These are phyloP conservation scores for Leccinum aurantiacum DNA, from an alignment of 768 basidiomycete species.

Conservation along the genomic window DNA sequence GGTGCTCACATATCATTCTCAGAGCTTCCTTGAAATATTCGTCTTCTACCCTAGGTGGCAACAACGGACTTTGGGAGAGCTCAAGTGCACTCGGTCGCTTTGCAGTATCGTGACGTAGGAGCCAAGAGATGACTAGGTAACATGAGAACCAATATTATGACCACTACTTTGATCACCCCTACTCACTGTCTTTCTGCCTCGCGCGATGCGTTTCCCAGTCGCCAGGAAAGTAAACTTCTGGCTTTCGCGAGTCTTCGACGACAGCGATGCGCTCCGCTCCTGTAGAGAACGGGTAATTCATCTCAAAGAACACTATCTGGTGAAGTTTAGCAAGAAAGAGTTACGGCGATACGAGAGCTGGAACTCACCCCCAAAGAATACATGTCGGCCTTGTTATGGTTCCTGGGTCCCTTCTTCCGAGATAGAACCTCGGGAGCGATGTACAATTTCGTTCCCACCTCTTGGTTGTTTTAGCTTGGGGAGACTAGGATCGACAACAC, in stretches of 20 bases:
- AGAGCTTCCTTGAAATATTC: slow-evolving; percentile 83
- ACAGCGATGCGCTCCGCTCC: slow-evolving; percentile 82
- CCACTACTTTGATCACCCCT: background rate
- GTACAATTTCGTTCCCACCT: slow-evolving; percentile 89
- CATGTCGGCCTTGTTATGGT: slow-evolving; percentile 90
- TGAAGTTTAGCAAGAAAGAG: background rate
- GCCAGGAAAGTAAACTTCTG: slow-evolving; percentile 71
- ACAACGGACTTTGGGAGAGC: slow-evolving; percentile 71
- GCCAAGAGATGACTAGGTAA: slow-evolving; percentile 68
- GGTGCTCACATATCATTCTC: slow-evolving; percentile 64
- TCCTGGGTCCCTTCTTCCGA: slow-evolving; percentile 58
- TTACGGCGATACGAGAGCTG: background rate
- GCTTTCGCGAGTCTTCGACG: slow-evolving; percentile 74
- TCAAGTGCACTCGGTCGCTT: slow-evolving; percentile 81
- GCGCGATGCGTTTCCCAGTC: slow-evolving; percentile 64
- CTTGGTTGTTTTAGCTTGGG: slow-evolving; percentile 35
- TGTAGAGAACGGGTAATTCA: slow-evolving; percentile 85
- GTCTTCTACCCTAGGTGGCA: slow-evolving; percentile 78
- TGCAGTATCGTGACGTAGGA: slow-evolving; percentile 79
- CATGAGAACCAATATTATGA: slow-evolving; percentile 1
- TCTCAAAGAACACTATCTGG: slow-evolving; percentile 96
- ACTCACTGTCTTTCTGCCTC: slow-evolving; percentile 70
- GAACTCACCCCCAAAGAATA: slow-evolving; percentile 84
- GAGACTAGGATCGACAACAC: background rate
- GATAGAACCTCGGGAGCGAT: slow-evolving; percentile 90